These are phyloP conservation scores for Penicillium sp. DNA, from an alignment of 2,329 filamentous ascomycete species.

Conservation along the genomic window DNA sequence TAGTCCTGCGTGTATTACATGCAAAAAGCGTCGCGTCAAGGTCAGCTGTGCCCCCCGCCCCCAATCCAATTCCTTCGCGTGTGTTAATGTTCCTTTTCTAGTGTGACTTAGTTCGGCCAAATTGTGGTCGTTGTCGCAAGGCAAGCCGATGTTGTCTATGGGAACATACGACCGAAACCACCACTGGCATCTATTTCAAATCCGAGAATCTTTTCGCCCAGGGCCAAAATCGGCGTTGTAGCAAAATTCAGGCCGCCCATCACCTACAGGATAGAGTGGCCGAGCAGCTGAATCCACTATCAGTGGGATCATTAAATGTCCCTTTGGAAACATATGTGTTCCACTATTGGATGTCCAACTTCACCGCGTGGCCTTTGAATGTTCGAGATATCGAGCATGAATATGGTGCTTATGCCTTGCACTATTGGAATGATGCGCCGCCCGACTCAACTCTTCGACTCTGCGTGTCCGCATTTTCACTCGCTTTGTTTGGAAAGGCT, in stretches of 20 bases:
- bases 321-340: conserved; percentile 25
- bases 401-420: conserved; percentile 23
- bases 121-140: conserved; percentile 22
- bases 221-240: conserved; percentile 24
- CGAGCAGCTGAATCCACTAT: no score
- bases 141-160: conserved; percentile 23
- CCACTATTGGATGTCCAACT: conserved; percentile 25
- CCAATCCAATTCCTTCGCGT: background rate
- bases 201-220: conserved; percentile 29
- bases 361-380: conserved; percentile 19
- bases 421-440: conserved; percentile 8
- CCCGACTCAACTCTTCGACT: conserved; percentile 24
- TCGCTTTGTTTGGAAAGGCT: conserved; percentile 25
- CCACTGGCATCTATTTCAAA: conserved; percentile 20
- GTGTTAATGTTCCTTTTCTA: background rate
- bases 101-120: conserved; percentile 23
- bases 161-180: conserved; percentile 18
- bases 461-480: conserved; percentile 26
- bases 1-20: conserved; percentile 21
- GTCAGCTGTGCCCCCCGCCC: conserved; percentile 5
- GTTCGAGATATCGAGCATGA: conserved; percentile 25
- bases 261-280: no score
- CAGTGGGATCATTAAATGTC: no score
- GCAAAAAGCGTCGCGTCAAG: conserved; percentile 26
- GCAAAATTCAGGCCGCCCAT: conserved; percentile 1